phyloP scores from a whole-genome alignment of 1,284 basidiomycete species.

The Sanguinoderma infundibulare region DNA sequence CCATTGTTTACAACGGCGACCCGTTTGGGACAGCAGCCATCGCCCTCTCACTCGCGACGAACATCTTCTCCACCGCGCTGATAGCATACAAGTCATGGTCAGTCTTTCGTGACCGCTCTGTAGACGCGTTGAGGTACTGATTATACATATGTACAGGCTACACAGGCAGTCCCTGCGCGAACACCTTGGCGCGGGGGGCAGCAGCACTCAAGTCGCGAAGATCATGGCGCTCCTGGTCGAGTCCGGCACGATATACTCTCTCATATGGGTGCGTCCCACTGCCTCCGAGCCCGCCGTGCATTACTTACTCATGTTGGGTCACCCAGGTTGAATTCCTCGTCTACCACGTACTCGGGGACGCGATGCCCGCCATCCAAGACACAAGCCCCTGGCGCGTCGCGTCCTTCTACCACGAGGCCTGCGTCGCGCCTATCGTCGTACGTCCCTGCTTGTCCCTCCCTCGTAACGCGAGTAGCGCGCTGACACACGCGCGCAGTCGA shows the following conservation, averaged over 20 bases:
- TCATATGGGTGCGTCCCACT: neutral
- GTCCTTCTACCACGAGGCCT: neutral
- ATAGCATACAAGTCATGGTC: constrained; percentile 4
- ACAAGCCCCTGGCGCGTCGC: neutral
- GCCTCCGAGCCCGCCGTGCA: neutral
- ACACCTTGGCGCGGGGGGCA: neutral
- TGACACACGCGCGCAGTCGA: neutral
- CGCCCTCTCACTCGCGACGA: neutral
- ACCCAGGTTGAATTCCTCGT: neutral
- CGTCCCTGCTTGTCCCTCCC: neutral
- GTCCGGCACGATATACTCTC: neutral
- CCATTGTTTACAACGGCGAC: neutral
- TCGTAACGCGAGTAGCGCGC: neutral
- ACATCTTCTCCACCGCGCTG: neutral
- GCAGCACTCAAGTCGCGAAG: neutral
- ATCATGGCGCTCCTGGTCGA: neutral
- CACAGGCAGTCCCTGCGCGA: neutral
- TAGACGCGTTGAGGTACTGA: neutral
- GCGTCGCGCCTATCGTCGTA: neutral
- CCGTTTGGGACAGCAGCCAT: neutral
- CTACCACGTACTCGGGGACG: neutral
- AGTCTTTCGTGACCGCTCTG: neutral
- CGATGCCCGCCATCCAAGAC: neutral
- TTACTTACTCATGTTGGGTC: neutral
- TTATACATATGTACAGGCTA: neutral